Evolutionary conservation across 148 eudicot species (phyloP), one percentile per base, ranked within the genome.

Genomic region (Camellia lanceoleosa): DNA sequence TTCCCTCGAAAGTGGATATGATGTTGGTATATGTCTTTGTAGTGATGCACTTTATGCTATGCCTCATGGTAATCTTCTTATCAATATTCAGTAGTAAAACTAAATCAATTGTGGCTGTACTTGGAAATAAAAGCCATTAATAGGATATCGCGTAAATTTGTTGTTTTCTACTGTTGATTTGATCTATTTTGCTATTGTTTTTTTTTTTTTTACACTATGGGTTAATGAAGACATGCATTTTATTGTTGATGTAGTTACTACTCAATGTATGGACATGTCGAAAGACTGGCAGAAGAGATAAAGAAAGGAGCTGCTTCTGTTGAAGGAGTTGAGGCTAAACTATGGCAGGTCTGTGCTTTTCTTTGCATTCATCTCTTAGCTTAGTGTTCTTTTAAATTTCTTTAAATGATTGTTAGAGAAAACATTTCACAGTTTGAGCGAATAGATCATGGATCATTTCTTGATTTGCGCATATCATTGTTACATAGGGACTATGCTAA

Each of bases 241-340:
- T 54, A 5, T 5, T n/a, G 18, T 47, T 74, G 71, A 65, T 79
- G 79, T 84, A 93, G 97, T 41, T 93, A 90, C 87, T 93, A 93
- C 76, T 91, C 95, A 1, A 91, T 82, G 88, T 90, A 90, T 68
- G 95, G 97, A 52, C 97, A 93, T 79, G 91, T 90, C 54, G 90
- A 83, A 56, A 90, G 80, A 76, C 88, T 93, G 38, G 97, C 97
- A 19, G 80, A 87, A 20, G 90, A 93, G 85, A 93, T 93, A 59
- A 80, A 83, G 80, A 90, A 91, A 87, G 97, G 97, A 71, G 97
- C 93, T 66, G 84, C 87, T 23, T 90, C 93, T 66, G 90, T 93
- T 59, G 93, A 88, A 80, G 97, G 97, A 64, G 93, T 91, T 15
- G 97, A 93, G 66, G 95, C 92, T 43, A 91, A 85, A 82, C 78